Evolutionary conservation across 2,329 filamentous ascomycete species (phyloP).

Genomic region (Fusarium sp.): DNA sequence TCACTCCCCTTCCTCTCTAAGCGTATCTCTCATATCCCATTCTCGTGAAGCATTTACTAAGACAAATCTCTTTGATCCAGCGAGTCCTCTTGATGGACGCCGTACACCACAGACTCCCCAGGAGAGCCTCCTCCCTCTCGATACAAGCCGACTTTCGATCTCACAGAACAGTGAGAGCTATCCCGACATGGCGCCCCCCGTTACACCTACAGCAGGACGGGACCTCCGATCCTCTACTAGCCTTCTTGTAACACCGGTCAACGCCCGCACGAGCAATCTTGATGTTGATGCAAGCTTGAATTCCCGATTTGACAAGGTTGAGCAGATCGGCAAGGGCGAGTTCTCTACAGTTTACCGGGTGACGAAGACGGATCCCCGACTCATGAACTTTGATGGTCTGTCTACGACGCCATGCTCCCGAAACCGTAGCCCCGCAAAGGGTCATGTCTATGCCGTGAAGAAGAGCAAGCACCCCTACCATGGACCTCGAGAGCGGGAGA

Average conservation of each 20-base stretch:
- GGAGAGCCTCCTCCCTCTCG: conserved; percentile 75
- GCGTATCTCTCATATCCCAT: conserved; percentile 41
- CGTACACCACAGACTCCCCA: conserved; percentile 79
- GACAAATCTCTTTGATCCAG: conserved; percentile 57
- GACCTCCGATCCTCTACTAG: conserved; percentile 60
- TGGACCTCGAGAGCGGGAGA: conserved; percentile 79
- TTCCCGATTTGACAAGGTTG: conserved; percentile 80
- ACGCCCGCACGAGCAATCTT: conserved; percentile 72
- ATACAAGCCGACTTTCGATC: conserved; percentile 84
- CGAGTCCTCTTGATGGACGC: conserved; percentile 66
- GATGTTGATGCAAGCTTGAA: conserved; percentile 75
- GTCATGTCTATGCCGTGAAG: conserved; percentile 87
- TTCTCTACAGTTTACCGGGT: conserved; percentile 94
- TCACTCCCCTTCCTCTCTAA: conserved; percentile 48
- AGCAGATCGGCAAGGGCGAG: conserved; percentile 83
- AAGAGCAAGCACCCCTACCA: conserved; percentile 83
- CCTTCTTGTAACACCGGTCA: conserved; percentile 71
- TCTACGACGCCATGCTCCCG: conserved; percentile 56
- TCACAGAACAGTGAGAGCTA: conserved; percentile 63
- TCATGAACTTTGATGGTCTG: conserved; percentile 50
- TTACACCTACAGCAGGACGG: conserved; percentile 77
- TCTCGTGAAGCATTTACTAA: conserved; percentile 60
- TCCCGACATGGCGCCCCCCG: conserved; percentile 63
- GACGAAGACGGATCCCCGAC: conserved; percentile 50
- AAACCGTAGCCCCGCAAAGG: conserved; percentile 62